Conservation (phyloP, 2,329 filamentous ascomycete genomes). For the Decorospora gaudefroyi region DNA sequence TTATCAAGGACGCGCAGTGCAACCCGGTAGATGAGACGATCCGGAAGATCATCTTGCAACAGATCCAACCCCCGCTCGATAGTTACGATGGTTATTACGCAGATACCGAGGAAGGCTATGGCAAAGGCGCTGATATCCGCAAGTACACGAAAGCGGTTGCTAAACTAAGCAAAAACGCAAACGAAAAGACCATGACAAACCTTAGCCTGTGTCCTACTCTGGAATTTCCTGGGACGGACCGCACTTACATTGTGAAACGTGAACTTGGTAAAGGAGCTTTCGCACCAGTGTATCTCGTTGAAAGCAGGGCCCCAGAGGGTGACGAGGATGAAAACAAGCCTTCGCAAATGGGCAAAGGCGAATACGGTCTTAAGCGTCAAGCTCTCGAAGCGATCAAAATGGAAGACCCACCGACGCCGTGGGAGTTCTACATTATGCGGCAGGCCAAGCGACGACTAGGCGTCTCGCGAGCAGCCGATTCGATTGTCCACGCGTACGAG, state of each 20-base stretch:
- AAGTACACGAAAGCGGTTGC: conserved; percentile 73
- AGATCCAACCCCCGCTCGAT: conserved; percentile 71
- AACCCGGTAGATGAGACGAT: conserved; percentile 84
- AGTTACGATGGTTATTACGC: conserved; percentile 82
- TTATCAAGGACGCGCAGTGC: conserved; percentile 81
- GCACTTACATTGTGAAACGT: conserved; percentile 76
- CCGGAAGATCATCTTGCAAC: conserved; percentile 73
- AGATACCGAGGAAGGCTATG: conserved; percentile 65
- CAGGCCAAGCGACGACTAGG: conserved; percentile 77
- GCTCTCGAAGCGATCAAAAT: conserved; percentile 87
- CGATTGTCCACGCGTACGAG: conserved; percentile 81
- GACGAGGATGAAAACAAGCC: conserved; percentile 51
- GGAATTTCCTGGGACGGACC: conserved; percentile 66
- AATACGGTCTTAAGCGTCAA: conserved; percentile 62
- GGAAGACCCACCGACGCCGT: conserved; percentile 83
- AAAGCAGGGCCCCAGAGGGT: conserved; percentile 63
- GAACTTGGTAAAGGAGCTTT: conserved; percentile 94
- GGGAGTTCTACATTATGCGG: conserved; percentile 97
- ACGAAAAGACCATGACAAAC: conserved; percentile 65
- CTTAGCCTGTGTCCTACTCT: conserved; percentile 66
- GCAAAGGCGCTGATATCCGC: conserved; percentile 74
- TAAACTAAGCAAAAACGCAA: conserved; percentile 59
- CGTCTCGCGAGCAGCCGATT: conserved; percentile 70
- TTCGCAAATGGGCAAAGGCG: conserved; percentile 65
- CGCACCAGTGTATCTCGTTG: conserved; percentile 90